phyloP scores from a whole-genome alignment of 2,329 filamentous ascomycete species.

The Juglanconis oblonga region DNA sequence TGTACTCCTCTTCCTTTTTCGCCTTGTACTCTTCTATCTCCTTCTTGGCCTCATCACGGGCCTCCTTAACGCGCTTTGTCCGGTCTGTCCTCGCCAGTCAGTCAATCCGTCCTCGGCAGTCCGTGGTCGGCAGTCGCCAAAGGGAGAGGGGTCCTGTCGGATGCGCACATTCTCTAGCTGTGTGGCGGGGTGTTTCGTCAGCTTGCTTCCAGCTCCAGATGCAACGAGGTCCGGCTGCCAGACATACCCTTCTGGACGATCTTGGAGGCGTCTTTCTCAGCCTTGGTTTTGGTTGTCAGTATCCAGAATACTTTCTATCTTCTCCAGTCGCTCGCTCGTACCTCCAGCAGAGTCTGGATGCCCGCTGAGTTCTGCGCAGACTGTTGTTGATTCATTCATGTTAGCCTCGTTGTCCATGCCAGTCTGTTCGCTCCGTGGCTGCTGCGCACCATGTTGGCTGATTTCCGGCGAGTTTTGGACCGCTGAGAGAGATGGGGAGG shows the following conservation, averaged over 20 bases:
- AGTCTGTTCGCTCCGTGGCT: not conserved
- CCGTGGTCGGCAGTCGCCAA: not conserved
- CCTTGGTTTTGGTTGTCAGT: constrained; percentile 49
- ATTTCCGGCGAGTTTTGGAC: no score
- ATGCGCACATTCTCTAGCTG: constrained; percentile 82
- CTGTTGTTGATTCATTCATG: constrained; percentile 44
- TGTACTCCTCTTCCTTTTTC: constrained; percentile 90
- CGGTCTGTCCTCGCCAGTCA: constrained; percentile 57
- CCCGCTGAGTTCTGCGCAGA: constrained; percentile 97
- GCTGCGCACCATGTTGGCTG: constrained; percentile 20
- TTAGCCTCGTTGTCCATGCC: constrained; percentile 15
- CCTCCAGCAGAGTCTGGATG: constrained; percentile 98
- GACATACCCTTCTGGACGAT: constrained; percentile 88
- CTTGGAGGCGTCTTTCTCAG: constrained; percentile 97
- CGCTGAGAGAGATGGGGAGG: not conserved
- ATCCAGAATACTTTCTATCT: not conserved
- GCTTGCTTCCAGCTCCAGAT: constrained; percentile 19
- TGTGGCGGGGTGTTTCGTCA: constrained; percentile 25
- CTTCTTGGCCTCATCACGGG: constrained; percentile 93
- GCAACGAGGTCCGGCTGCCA: constrained; percentile 23
- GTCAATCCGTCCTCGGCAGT: not conserved
- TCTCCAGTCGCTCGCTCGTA: constrained; percentile 47
- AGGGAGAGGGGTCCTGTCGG: constrained; percentile 3
- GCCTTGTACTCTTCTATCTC: constrained; percentile 92
- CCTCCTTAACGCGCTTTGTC: constrained; percentile 96